A percentile compares a stretch with the other conserved stretches of the same genome.
Conservation (phyloP, 116 monocot genomes). For the Phalaenopsis hybrid region DNA sequence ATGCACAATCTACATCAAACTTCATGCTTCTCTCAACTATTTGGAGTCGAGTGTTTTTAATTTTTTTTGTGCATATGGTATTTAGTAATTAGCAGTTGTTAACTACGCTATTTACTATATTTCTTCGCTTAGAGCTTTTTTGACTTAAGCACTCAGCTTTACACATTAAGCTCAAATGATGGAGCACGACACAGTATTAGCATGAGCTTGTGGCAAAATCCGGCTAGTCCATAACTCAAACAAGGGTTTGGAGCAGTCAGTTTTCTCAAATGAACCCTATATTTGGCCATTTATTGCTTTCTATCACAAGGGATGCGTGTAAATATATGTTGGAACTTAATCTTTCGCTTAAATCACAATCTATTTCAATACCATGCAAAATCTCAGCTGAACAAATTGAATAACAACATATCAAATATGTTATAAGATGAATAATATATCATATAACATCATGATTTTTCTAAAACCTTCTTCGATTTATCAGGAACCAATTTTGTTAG, state of each 20-base stretch:
- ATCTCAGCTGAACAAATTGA: not conserved
- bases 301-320: no score
- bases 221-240: not conserved
- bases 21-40: not conserved
- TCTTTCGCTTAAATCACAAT: no score
- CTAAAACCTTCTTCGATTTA: slow-evolving; percentile 1
- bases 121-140: not conserved
- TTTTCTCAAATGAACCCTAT: not conserved
- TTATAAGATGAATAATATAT: not conserved
- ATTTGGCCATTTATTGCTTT: not conserved
- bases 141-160: no score
- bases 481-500: slow-evolving; percentile 65
- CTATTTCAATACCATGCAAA: no score
- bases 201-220: not conserved
- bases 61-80: not conserved
- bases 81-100: not conserved
- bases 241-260: not conserved
- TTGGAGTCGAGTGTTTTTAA: not conserved
- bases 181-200: no score
- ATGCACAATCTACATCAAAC: not conserved
- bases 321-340: no score
- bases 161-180: no score
- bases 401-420: not conserved
- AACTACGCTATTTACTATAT: not conserved
- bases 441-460: not conserved